Evolutionary conservation across 2,329 filamentous ascomycete species (phyloP).

Genomic region (Fusarium torreyae): DNA sequence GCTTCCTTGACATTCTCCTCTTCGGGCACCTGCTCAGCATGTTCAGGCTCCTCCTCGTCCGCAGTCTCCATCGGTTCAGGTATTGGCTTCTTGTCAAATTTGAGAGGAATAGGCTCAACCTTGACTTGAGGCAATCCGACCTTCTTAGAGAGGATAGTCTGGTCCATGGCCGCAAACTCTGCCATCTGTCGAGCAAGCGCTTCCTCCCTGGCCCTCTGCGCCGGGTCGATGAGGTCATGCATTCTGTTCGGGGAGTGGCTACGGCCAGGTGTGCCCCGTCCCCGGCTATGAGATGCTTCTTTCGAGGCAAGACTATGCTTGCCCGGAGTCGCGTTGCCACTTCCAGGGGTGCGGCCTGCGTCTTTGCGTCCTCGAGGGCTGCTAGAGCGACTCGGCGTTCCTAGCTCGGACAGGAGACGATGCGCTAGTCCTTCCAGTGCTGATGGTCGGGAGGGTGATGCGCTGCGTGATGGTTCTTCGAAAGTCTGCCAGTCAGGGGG

Average conservation of each 20-base stretch:
- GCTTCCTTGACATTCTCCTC: constrained; percentile 14
- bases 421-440: constrained; percentile 74
- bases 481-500: constrained; percentile 61
- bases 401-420: constrained; percentile 72
- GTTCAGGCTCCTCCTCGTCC: constrained; percentile 20
- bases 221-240: constrained; percentile 46
- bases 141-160: constrained; percentile 70
- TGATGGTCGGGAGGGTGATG: constrained; percentile 68
- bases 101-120: constrained; percentile 64
- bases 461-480: constrained; percentile 62
- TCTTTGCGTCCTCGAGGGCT: constrained; percentile 68
- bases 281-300: constrained; percentile 60
- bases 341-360: constrained; percentile 52
- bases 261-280: constrained; percentile 52
- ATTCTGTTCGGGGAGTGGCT: constrained; percentile 61
- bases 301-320: constrained; percentile 58
- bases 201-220: constrained; percentile 53
- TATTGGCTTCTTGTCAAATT: constrained; percentile 56
- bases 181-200: constrained; percentile 66
- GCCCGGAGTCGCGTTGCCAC: constrained; percentile 53
- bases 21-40: not conserved
- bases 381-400: constrained; percentile 66
- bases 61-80: constrained; percentile 48
- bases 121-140: constrained; percentile 64
- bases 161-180: constrained; percentile 75